A percentile compares a stretch with the other conserved stretches of the same genome.
phyloP scores from a whole-genome alignment of 257 asterid genomes.

The Solanum phureja region DNA sequence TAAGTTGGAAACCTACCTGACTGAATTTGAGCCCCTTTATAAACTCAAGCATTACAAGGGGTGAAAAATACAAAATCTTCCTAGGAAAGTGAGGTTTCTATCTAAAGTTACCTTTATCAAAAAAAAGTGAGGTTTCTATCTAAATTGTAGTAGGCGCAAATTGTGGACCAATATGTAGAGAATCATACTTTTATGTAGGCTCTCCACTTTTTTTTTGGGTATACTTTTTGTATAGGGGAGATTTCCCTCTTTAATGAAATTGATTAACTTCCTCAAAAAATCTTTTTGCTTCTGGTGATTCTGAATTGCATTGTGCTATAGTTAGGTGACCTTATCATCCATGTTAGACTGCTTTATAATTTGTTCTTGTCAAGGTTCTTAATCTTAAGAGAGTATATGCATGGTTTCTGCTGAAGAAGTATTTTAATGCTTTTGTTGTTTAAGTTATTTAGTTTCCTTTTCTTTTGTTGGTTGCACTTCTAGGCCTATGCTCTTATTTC shows the following conservation, averaged over 20 bases:
- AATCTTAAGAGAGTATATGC: neutral
- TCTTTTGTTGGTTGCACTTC: slow-evolving; percentile 8
- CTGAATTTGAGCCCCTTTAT: neutral
- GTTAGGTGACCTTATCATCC: neutral
- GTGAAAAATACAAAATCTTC: neutral
- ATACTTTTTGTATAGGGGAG: neutral
- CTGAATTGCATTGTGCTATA: neutral
- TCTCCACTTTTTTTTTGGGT: neutral
- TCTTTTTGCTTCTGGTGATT: neutral
- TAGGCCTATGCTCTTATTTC: slow-evolving; percentile 95
- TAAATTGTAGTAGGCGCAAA: neutral
- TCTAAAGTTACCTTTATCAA: too few relatives aligned
- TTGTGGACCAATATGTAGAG: neutral
- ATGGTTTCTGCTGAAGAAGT: neutral
- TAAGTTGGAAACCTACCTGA: neutral
- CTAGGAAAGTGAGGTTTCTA: neutral
- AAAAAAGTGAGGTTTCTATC: too few relatives aligned
- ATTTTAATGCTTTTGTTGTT: neutral
- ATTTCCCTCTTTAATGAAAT: neutral
- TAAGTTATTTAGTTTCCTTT: neutral
- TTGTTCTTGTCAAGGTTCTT: neutral
- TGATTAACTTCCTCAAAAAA: neutral
- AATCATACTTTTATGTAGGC: neutral
- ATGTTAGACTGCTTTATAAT: neutral
- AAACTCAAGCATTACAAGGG: neutral